A percentile compares a stretch with the other conserved stretches of the same genome.
Evolutionary conservation across 177 flowering plant genomes (phyloP).

Genomic region (Vitis hybrid): DNA sequence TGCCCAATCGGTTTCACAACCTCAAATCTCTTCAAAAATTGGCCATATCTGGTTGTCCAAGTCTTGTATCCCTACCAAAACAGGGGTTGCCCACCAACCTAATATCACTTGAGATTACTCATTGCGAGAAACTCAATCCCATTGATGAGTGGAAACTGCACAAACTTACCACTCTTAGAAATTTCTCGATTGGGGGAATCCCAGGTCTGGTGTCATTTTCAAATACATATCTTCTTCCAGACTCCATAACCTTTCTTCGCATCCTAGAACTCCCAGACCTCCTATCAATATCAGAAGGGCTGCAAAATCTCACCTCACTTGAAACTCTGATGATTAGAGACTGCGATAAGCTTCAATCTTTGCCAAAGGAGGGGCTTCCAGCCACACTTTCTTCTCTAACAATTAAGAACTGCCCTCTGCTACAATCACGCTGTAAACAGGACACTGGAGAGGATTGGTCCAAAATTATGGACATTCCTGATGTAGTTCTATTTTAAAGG

Average conservation of each 20-base stretch:
- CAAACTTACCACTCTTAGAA: slow-evolving; percentile 13
- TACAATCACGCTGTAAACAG: not conserved
- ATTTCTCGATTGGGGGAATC: slow-evolving; percentile 17
- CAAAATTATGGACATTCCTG: slow-evolving; percentile 12
- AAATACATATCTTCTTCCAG: not conserved
- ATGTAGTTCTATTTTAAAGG: too few species aligned
- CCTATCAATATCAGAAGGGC: not conserved
- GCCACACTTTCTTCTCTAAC: slow-evolving; percentile 3
- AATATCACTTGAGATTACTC: slow-evolving; percentile 7
- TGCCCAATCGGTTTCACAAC: not conserved
- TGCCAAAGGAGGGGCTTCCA: slow-evolving; percentile 22
- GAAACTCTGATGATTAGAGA: not conserved
- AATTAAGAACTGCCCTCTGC: slow-evolving; percentile 9
- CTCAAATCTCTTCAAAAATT: slow-evolving; percentile 10
- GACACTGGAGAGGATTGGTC: slow-evolving; percentile 14
- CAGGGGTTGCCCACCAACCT: slow-evolving; percentile 8
- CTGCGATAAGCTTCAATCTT: not conserved
- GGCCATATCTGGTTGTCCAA: not conserved
- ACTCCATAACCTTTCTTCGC: not conserved
- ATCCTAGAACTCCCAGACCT: not conserved
- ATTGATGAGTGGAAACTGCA: slow-evolving; percentile 9
- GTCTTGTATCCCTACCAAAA: too few species aligned
- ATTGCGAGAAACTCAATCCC: slow-evolving; percentile 11
- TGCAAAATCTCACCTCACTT: not conserved
- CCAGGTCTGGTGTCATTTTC: slow-evolving; percentile 5